Evolutionary conservation across 2,329 filamentous ascomycete species (phyloP).

Genomic region (Arthrobotrys musiformis): DNA sequence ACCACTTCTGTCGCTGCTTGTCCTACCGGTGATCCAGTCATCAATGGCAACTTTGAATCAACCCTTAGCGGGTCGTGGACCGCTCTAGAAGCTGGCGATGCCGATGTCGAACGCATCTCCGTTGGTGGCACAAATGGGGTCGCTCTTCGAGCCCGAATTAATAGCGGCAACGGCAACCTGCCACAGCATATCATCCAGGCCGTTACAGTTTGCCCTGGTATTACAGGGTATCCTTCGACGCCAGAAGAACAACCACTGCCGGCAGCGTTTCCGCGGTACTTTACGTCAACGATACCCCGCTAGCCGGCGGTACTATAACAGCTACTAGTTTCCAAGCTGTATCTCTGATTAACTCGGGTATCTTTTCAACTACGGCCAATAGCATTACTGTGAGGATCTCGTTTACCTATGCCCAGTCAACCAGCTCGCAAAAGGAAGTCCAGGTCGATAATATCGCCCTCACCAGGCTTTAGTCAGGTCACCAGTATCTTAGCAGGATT

Average conservation of each 20-base stretch:
- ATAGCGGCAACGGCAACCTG: not conserved
- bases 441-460: conserved; percentile 22
- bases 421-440: not conserved
- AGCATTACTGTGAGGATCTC: not conserved
- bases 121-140: not conserved
- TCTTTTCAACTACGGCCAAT: not conserved
- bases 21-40: conserved; percentile 13
- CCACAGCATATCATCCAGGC: conserved; percentile 19
- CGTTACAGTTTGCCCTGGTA: conserved; percentile 20
- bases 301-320: conserved; percentile 6
- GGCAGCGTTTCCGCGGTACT: conserved; percentile 6
- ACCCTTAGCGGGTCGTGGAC: not conserved
- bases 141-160: not conserved
- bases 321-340: not conserved
- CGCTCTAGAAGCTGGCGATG: not conserved
- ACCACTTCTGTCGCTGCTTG: conserved; percentile 7
- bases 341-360: not conserved
- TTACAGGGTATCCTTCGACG: not conserved
- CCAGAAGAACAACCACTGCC: not conserved
- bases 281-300: conserved; percentile 3
- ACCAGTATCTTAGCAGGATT: not conserved
- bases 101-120: not conserved
- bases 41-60: conserved; percentile 11
- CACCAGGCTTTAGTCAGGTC: not conserved
- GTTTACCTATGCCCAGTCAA: not conserved